These are phyloP conservation scores for Moringa oleifera DNA, from an alignment of 345 rosid species.

Conservation along the genomic window DNA sequence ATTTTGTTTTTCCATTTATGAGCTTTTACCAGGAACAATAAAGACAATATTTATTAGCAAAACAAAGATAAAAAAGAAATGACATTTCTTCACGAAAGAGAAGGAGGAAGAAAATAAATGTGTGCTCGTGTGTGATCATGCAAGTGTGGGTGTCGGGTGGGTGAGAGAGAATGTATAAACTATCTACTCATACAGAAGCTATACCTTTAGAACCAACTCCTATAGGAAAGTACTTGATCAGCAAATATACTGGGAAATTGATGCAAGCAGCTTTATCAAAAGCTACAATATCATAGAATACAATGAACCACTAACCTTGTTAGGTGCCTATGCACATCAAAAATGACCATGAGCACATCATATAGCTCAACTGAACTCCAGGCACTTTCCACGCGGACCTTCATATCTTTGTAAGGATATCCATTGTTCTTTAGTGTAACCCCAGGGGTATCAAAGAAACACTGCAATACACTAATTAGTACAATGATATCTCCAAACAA, in stretches of 20 bases:
- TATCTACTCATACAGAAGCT: not conserved
- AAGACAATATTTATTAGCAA: not conserved
- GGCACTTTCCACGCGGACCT: constrained; percentile 73
- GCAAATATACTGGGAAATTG: not conserved
- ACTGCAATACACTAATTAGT: constrained; percentile 38
- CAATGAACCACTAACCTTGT: constrained; percentile 44
- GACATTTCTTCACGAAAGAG: too few species aligned
- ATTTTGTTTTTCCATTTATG: too few species aligned
- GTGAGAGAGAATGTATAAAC: too few species aligned
- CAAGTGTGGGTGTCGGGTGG: too few species aligned
- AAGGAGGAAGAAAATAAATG: too few species aligned
- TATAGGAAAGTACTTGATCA: not conserved
- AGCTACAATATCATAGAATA: constrained; percentile 4
- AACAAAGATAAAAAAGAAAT: too few species aligned
- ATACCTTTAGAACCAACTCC: not conserved
- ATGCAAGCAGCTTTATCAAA: not conserved
- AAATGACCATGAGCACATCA: constrained; percentile 82
- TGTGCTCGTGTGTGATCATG: too few species aligned
- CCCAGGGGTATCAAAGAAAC: constrained; percentile 97
- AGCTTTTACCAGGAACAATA: too few species aligned
- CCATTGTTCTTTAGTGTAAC: constrained; percentile 59
- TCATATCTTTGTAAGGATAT: constrained; percentile 67
- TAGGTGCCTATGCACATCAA: constrained; percentile 90
- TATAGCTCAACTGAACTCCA: constrained; percentile 76
- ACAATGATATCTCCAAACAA: not conserved